phyloP scores from a whole-genome alignment of 2,329 filamentous ascomycete species.

The Paracamarosporium sp. region DNA sequence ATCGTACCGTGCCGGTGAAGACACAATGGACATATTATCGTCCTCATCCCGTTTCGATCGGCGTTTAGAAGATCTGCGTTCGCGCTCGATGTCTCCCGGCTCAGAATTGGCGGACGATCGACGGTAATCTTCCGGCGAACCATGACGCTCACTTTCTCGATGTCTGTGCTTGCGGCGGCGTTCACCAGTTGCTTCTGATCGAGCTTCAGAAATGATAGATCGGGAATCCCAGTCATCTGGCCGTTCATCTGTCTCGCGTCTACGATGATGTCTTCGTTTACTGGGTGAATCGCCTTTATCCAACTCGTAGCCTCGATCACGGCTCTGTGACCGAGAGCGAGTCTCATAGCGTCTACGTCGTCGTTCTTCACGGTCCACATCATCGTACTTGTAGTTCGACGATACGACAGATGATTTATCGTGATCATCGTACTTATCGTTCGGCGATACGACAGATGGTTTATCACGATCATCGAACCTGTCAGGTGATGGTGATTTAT shows the following conservation, averaged over 20 bases:
- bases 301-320: conserved; percentile 42
- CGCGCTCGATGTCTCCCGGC: conserved; percentile 46
- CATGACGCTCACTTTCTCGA: conserved; percentile 39
- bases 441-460: conserved; percentile 29
- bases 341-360: conserved; percentile 28
- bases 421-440: conserved; percentile 32
- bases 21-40: conserved; percentile 50
- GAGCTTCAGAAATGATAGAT: conserved; percentile 47
- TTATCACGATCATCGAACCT: conserved; percentile 17
- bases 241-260: conserved; percentile 41
- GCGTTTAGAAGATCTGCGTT: conserved; percentile 47
- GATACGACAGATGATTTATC: conserved; percentile 28
- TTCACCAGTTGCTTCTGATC: conserved; percentile 44
- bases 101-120: conserved; percentile 48
- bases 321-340: conserved; percentile 38
- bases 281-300: conserved; percentile 33
- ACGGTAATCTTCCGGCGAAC: conserved; percentile 35
- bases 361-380: conserved; percentile 37
- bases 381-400: conserved; percentile 33
- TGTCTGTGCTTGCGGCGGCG: conserved; percentile 42
- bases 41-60: conserved; percentile 52
- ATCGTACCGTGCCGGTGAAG: conserved; percentile 48
- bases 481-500: conserved; percentile 22
- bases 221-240: conserved; percentile 49
- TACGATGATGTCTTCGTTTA: conserved; percentile 42